These are phyloP conservation scores for Balamuthia mandrillaris DNA, from an alignment of 208 protist species.

Conservation along the genomic window DNA sequence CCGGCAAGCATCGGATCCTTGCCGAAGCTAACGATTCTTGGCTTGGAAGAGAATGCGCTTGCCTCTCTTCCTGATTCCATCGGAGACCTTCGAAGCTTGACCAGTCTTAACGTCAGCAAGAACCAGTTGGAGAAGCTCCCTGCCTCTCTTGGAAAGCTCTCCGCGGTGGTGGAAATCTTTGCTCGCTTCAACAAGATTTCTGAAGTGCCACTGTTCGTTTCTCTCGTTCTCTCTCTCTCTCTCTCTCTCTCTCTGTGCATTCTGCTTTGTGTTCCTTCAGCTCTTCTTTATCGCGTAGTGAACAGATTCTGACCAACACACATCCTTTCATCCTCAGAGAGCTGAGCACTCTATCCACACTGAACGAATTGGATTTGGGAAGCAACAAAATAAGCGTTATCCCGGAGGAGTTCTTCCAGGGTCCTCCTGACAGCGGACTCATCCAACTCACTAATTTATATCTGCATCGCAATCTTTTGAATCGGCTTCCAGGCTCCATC, in stretches of 20 bases:
- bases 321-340: not conserved
- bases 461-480: not conserved
- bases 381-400: not conserved
- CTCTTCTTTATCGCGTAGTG: not conserved
- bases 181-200: conserved; percentile 19
- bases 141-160: not conserved
- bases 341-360: not conserved
- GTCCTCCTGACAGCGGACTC: no score
- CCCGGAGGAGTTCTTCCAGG: not conserved
- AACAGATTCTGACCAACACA: not conserved
- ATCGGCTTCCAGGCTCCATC: not conserved
- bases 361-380: not conserved
- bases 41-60: conserved; percentile 5
- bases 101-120: not conserved
- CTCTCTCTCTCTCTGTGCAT: no score
- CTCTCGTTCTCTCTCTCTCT: not conserved
- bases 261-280: no score
- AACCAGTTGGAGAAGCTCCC: conserved; percentile 27
- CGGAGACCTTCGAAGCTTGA: not conserved
- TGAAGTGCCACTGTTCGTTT: not conserved
- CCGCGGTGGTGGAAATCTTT: not conserved
- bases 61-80: not conserved
- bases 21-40: conserved; percentile 12
- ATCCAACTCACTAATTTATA: not conserved
- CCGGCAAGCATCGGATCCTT: conserved; percentile 14